phyloP scores from a whole-genome alignment of 108 stramenopile genomes.

The Pelagomonas calceolata region DNA sequence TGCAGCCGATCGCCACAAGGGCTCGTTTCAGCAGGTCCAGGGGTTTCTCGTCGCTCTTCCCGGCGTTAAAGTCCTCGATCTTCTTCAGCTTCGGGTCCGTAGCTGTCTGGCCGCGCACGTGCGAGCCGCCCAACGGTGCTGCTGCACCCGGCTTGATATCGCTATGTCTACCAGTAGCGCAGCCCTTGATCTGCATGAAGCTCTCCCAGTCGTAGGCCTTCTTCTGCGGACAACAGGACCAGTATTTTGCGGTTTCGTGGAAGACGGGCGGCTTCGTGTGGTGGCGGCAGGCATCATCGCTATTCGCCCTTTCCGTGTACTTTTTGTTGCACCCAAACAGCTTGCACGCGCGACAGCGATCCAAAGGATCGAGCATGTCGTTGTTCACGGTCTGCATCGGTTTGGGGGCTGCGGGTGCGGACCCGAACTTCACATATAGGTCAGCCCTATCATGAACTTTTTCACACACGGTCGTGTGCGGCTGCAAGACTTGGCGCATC shows the following conservation, averaged over 20 bases:
- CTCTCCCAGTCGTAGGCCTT: slow-evolving; percentile 74
- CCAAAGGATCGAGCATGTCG: too few species aligned
- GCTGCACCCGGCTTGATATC: slow-evolving; percentile 35
- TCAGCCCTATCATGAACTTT: slow-evolving; percentile 1
- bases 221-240: slow-evolving; percentile 83
- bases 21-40: neutral
- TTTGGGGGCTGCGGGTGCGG: neutral
- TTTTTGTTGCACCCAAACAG: slow-evolving; percentile 64
- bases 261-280: slow-evolving; percentile 86
- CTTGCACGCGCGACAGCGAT: neutral
- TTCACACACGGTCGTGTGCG: slow-evolving; percentile 2
- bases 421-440: slow-evolving; percentile 12
- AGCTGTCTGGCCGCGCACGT: slow-evolving; percentile 51
- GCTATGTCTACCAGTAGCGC: slow-evolving; percentile 56
- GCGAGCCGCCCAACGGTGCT: slow-evolving; percentile 61
- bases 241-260: slow-evolving; percentile 95
- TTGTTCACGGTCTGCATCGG: neutral
- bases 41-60: slow-evolving; percentile 18
- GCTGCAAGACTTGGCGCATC: neutral
- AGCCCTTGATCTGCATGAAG: slow-evolving; percentile 67
- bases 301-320: slow-evolving; percentile 2
- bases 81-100: slow-evolving; percentile 45
- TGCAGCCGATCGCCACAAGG: neutral
- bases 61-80: slow-evolving; percentile 76
- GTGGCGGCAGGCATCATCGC: slow-evolving; percentile 57